Evolutionary conservation across 2,329 filamentous ascomycete genomes (phyloP), one percentile per base, ranked within the genome.

Genomic region (Fusarium scirpi): DNA sequence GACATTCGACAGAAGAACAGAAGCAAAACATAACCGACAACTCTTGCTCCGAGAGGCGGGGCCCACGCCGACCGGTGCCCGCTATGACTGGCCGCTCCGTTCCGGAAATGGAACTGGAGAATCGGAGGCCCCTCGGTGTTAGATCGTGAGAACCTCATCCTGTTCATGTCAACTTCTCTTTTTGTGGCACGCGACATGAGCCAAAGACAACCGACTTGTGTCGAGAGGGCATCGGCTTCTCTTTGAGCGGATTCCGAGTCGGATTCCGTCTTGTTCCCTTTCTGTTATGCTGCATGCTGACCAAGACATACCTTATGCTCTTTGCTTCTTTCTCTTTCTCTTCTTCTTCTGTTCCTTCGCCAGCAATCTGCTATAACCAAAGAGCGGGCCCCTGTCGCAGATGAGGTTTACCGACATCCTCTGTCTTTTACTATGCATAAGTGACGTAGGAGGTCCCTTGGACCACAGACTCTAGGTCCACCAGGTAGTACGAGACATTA

Each of bases 31-130:
- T 34, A 38, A 20, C 61, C 29, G 25, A 52, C n/a, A 65, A 20
- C 25, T 54, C 18, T 44, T 55, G 55, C 63, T 71, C 74, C 72
- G 72, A 69, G 43, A 65, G 25, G 51, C 45, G 58, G 65, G 57
- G 62, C 74, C 66, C 65, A 65, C 64, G 56, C 59, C 58, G 72
- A 61, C 66, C 72, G 70, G 70, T 60, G 58, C 64, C 69, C 72
- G 27, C 24, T 32, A 44, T 24, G 40, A 45, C 54, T 45, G 34
- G 49, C 73, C 72, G 74, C 70, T 56, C 68, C 72, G 72, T 40
- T 24, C 49, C 49, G 49, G 49, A 20, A 38, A 38, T 38, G 34
- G 34, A 65, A 56, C 52, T 58, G 46, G 38, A 55, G 40, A 43
- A 52, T 62, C 60, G 72, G 66, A 52, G 49, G 52, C 48, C 47